These are phyloP conservation scores for Arachnopeziza araneosa DNA, from an alignment of 2,329 filamentous ascomycete genomes.

Conservation along the genomic window DNA sequence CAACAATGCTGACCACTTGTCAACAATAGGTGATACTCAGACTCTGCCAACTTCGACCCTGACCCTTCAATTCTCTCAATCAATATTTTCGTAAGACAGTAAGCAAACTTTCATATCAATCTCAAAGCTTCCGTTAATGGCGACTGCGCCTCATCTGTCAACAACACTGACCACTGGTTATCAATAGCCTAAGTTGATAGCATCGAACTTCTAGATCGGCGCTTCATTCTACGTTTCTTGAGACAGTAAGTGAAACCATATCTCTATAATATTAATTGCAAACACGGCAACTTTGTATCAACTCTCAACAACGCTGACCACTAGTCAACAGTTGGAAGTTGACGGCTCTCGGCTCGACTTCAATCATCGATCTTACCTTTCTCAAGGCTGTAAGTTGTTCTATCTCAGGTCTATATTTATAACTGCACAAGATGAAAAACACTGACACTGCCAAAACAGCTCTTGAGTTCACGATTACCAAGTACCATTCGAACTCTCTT, in stretches of 20 bases:
- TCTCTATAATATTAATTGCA: background rate
- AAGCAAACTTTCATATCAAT: background rate
- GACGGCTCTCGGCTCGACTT: background rate
- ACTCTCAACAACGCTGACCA: background rate
- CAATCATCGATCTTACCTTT: background rate
- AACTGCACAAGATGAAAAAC: background rate
- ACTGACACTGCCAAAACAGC: background rate
- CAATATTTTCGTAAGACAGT: background rate
- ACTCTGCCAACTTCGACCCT: background rate
- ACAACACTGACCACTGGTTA: too few species aligned
- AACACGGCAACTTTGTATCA: background rate
- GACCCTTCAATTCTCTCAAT: background rate
- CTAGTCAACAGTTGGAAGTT: background rate
- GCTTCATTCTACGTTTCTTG: too few species aligned
- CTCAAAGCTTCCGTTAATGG: background rate
- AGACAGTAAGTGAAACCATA: too few species aligned
- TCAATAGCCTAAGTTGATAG: too few species aligned
- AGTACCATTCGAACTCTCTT: background rate
- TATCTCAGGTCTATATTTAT: background rate
- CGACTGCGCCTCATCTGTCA: too few species aligned
- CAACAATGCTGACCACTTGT: background rate
- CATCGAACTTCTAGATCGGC: too few species aligned
- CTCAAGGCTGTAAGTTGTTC: background rate
- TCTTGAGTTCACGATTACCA: background rate
- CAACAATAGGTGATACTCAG: background rate